Percentiles rank a stretch among this genome's conserved stretches.
Conservation (phyloP, 345 rosid species). For the Litchi chinensis region DNA sequence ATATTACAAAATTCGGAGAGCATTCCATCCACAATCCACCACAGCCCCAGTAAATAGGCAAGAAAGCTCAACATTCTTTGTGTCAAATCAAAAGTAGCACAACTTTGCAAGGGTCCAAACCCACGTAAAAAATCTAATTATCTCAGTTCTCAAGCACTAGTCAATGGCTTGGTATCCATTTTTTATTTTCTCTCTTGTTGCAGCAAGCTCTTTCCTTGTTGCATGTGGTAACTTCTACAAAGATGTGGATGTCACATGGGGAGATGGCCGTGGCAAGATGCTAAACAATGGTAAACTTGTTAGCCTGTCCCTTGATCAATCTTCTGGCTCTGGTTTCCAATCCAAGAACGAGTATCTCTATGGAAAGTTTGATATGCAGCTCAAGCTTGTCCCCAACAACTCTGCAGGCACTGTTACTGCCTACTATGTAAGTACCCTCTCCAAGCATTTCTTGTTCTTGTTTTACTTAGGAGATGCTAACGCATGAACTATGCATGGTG, state of each 20-base stretch:
- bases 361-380: slow-evolving; percentile 39
- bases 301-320: slow-evolving; percentile 32
- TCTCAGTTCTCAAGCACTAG: neutral
- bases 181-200: neutral
- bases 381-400: slow-evolving; percentile 45
- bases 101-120: neutral
- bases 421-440: slow-evolving; percentile 27
- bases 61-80: neutral
- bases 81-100: slow-evolving; percentile 3
- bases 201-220: neutral
- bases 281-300: slow-evolving; percentile 34
- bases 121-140: neutral
- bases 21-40: neutral
- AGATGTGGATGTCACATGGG: slow-evolving; percentile 21
- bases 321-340: slow-evolving; percentile 43
- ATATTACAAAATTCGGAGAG: neutral
- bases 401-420: slow-evolving; percentile 54
- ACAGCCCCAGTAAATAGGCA: slow-evolving; percentile 4
- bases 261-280: slow-evolving; percentile 35
- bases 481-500: neutral
- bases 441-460: neutral
- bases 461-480: neutral
- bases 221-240: slow-evolving; percentile 19
- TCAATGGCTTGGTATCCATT: slow-evolving; percentile 13
- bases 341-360: slow-evolving; percentile 38